phyloP scores from a whole-genome alignment of 1,284 basidiomycete genomes.

The Melampsora americana region DNA sequence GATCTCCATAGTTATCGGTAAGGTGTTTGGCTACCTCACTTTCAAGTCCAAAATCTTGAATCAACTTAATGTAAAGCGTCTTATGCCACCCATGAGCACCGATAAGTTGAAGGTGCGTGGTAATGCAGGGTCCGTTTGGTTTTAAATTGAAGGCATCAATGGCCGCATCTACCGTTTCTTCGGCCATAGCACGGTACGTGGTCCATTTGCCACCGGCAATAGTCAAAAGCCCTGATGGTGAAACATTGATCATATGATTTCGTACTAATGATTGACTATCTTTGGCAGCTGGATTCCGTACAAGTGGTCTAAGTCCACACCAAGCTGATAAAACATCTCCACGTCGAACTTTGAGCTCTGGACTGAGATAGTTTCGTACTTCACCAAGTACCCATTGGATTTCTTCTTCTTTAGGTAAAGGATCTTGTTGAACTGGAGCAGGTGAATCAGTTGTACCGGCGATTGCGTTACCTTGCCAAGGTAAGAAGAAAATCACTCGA shows the following conservation, averaged over 20 bases:
- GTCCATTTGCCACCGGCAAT: slow-evolving; percentile 99
- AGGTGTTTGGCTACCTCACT: slow-evolving; percentile 90
- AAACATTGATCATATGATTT: slow-evolving; percentile 89
- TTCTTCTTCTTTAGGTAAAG: slow-evolving; percentile 83
- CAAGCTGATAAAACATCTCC: slow-evolving; percentile 97
- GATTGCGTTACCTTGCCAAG: slow-evolving; percentile 97
- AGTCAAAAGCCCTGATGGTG: slow-evolving; percentile 76
- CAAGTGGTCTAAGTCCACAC: slow-evolving; percentile 85
- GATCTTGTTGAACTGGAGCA: slow-evolving; percentile 71
- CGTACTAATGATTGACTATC: slow-evolving; percentile 83
- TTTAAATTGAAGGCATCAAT: slow-evolving; percentile 72
- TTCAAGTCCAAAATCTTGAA: slow-evolving; percentile 79
- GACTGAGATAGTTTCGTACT: slow-evolving; percentile 77
- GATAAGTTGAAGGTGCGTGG: slow-evolving; percentile 74
- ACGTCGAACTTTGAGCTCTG: slow-evolving; percentile 87
- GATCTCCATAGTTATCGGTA: slow-evolving; percentile 89
- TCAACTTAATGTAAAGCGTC: slow-evolving; percentile 95
- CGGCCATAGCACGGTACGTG: slow-evolving; percentile 91
- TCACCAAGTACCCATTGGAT: slow-evolving; percentile 96
- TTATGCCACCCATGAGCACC: slow-evolving; percentile 93
- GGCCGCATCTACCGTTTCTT: slow-evolving; percentile 88
- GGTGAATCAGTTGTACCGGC: slow-evolving; percentile 94
- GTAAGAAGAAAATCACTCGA: slow-evolving; percentile 96
- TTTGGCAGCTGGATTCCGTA: slow-evolving; percentile 75
- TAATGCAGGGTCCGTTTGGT: slow-evolving; percentile 65